phyloP scores from a whole-genome alignment of 2,329 filamentous ascomycete species.

The Colletotrichum graminicola region DNA sequence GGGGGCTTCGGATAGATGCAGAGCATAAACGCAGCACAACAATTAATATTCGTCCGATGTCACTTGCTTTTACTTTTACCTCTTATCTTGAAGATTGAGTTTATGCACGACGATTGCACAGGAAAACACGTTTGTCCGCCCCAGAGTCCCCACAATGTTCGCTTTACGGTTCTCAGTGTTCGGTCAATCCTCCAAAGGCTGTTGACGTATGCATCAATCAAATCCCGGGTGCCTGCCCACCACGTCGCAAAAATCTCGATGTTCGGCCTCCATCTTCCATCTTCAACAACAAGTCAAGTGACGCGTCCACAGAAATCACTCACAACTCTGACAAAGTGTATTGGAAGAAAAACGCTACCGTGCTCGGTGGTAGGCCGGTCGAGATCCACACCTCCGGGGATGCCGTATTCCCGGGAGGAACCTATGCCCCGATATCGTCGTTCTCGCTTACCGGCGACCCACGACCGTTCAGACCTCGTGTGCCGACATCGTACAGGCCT shows the following conservation, averaged over 20 bases:
- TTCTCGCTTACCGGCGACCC: neutral
- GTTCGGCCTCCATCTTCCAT: neutral
- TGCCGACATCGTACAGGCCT: neutral
- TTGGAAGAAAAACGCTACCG: neutral
- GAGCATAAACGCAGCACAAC: too few species aligned
- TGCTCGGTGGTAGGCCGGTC: neutral
- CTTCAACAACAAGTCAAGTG: neutral
- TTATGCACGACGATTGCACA: neutral
- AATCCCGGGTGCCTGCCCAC: neutral
- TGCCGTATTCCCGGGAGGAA: slow-evolving; percentile 1
- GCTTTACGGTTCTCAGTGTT: neutral
- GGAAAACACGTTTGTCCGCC: neutral
- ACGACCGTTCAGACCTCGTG: neutral
- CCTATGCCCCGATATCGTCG: neutral
- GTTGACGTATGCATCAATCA: neutral
- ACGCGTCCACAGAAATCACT: neutral
- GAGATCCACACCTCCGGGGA: neutral
- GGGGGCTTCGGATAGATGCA: slow-evolving; percentile 19
- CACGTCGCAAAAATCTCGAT: neutral
- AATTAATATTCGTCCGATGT: neutral
- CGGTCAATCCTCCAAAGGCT: neutral
- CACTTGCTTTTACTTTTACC: neutral
- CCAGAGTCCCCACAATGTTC: neutral
- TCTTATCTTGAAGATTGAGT: neutral
- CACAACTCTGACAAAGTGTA: neutral